These are phyloP conservation scores for Dictyostelium capitatum DNA, from an alignment of 78 protist species.

Conservation along the genomic window DNA sequence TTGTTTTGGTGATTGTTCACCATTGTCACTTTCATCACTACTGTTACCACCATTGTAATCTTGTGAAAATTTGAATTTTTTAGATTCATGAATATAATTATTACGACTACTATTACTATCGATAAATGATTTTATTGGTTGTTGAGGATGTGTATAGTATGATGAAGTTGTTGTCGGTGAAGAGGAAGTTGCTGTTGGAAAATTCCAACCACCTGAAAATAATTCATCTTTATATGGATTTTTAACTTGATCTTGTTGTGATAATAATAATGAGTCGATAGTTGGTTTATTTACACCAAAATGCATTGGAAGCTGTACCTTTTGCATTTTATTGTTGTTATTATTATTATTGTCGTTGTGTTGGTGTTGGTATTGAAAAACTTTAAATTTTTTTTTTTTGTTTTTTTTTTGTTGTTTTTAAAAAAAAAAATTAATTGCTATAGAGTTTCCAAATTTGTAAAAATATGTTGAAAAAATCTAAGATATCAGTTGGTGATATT, in stretches of 20 bases:
- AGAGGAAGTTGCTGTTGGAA: neutral
- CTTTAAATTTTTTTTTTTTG: too few species aligned
- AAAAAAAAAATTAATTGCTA: too few species aligned
- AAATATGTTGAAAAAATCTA: too few species aligned
- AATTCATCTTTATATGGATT: constrained; percentile 4
- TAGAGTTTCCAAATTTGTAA: too few species aligned
- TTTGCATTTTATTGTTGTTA: constrained; percentile 12
- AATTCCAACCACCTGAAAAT: constrained; percentile 13
- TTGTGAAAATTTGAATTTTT: constrained; percentile 19
- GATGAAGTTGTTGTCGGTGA: neutral
- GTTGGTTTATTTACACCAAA: neutral
- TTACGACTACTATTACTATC: neutral
- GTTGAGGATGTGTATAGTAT: neutral
- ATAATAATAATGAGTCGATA: constrained; percentile 8
- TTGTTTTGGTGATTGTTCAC: constrained; percentile 10
- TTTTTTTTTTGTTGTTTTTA: too few species aligned
- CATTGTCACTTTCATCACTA: constrained; percentile 29
- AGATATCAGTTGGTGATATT: too few species aligned
- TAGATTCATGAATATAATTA: neutral
- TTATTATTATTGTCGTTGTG: neutral
- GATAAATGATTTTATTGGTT: neutral
- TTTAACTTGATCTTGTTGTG: constrained; percentile 16
- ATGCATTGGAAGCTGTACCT: neutral
- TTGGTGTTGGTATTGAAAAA: neutral
- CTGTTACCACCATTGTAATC: neutral